These are phyloP conservation scores for Sphaceloma murrayae DNA, from an alignment of 2,329 filamentous ascomycete genomes.

Conservation along the genomic window DNA sequence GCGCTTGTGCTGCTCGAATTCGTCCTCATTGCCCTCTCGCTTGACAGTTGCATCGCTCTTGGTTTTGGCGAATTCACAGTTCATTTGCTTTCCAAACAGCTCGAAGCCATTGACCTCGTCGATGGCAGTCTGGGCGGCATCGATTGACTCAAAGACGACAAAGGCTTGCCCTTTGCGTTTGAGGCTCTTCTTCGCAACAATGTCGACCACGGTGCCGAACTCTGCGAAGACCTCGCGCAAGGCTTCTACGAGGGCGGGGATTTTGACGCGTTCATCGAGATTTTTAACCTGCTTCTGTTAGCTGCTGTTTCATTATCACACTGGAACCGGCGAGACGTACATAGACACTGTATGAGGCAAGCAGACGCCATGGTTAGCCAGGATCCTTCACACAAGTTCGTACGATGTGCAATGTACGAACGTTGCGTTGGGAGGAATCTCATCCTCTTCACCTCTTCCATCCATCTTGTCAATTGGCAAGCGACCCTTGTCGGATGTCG, in stretches of 20 bases:
- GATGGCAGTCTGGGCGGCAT: constrained; percentile 69
- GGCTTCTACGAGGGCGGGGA: constrained; percentile 62
- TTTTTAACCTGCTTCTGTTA: constrained; percentile 53
- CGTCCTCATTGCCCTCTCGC: constrained; percentile 62
- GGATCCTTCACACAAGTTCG: constrained; percentile 26
- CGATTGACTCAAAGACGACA: constrained; percentile 75
- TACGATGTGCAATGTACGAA: constrained; percentile 36
- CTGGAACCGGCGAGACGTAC: constrained; percentile 19
- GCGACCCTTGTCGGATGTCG: no score
- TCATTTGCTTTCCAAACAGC: constrained; percentile 84
- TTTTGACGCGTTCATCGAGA: constrained; percentile 84
- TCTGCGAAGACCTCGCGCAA: constrained; percentile 74
- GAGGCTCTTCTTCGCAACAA: constrained; percentile 80
- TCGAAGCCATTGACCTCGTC: constrained; percentile 89
- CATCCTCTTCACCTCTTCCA: not conserved
- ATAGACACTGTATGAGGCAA: constrained; percentile 25
- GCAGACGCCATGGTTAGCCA: constrained; percentile 21
- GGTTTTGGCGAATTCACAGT: constrained; percentile 69
- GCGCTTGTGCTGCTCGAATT: constrained; percentile 78
- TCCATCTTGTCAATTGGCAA: not conserved
- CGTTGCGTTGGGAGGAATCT: constrained; percentile 28
- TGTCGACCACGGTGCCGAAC: constrained; percentile 75
- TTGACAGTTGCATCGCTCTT: constrained; percentile 81
- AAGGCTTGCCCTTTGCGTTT: constrained; percentile 95
- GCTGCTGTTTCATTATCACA: not conserved